Conservation (phyloP, 768 basidiomycete genomes). For the Tulasnella sp. region DNA sequence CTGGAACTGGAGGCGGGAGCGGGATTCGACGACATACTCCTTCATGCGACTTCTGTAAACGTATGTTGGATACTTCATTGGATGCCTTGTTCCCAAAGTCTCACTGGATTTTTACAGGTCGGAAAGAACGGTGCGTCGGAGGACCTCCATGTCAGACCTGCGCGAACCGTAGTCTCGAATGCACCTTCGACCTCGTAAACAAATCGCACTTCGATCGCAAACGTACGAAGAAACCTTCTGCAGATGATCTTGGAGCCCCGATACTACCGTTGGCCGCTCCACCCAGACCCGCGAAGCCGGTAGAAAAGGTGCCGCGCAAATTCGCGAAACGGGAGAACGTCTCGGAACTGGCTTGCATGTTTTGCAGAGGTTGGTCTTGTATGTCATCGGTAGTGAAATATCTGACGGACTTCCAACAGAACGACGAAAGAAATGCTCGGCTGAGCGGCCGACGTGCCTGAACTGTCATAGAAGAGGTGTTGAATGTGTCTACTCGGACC, state of each 20-base stretch:
- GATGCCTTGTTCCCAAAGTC: background rate
- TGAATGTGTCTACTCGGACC: conserved; percentile 3
- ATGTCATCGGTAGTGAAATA: background rate
- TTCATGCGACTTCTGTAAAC: conserved; percentile 14
- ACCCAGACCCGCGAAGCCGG: background rate
- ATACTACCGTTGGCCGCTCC: background rate
- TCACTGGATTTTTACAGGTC: background rate
- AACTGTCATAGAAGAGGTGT: conserved; percentile 9
- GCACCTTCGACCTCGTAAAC: conserved; percentile 10
- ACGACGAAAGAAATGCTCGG: conserved; percentile 13
- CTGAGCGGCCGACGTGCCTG: conserved; percentile 7
- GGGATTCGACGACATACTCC: conserved; percentile 10
- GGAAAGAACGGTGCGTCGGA: conserved; percentile 11
- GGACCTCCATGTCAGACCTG: conserved; percentile 12
- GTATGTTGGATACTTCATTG: background rate
- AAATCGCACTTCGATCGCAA: conserved; percentile 9
- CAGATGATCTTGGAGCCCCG: background rate
- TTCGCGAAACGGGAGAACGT: conserved; percentile 8
- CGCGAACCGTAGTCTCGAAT: conserved; percentile 8
- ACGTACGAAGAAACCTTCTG: background rate
- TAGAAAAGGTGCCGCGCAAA: background rate
- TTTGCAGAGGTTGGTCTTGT: conserved; percentile 6
- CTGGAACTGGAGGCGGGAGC: conserved; percentile 6
- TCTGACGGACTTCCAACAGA: background rate
- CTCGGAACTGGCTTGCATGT: conserved; percentile 10